Percentiles rank a stretch among this genome's conserved stretches.
Evolutionary conservation across 2,329 filamentous ascomycete genomes (phyloP).

Genomic region (Lachnellula subtilissima): DNA sequence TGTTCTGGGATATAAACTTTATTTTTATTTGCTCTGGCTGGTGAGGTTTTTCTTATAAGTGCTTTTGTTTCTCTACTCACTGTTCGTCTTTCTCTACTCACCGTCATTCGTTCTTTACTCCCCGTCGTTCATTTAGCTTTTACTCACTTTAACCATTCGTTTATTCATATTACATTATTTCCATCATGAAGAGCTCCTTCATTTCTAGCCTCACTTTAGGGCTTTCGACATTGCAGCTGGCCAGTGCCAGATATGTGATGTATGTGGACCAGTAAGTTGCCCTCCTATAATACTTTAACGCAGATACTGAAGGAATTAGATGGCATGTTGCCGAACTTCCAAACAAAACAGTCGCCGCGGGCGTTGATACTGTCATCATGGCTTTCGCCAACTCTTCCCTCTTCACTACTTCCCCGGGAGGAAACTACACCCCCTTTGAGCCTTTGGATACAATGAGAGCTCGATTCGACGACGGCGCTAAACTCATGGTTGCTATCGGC

Average conservation of each 20-base stretch:
- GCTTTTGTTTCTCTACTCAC: no score
- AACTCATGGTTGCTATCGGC: slow-evolving; percentile 66
- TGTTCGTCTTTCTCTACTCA: no score
- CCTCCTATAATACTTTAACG: neutral
- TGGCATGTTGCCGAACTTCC: slow-evolving; percentile 11
- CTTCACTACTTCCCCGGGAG: slow-evolving; percentile 12
- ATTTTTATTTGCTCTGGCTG: no score
- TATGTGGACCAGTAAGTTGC: slow-evolving; percentile 15
- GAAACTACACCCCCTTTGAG: slow-evolving; percentile 19
- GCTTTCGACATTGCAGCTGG: slow-evolving; percentile 6
- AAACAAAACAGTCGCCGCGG: slow-evolving; percentile 14
- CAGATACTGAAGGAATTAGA: neutral
- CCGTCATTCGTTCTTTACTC: no score
- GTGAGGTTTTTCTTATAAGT: no score
- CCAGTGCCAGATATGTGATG: slow-evolving; percentile 25
- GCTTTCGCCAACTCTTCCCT: slow-evolving; percentile 19
- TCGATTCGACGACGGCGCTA: slow-evolving; percentile 45
- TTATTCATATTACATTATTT: no score
- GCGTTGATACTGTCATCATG: slow-evolving; percentile 17
- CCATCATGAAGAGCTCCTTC: slow-evolving; percentile 10
- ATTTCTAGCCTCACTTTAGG: slow-evolving; percentile 1
- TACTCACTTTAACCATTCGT: no score
- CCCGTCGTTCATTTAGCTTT: no score
- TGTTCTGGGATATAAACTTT: no score
- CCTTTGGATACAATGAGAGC: slow-evolving; percentile 12